Conservation (phyloP, 2,329 filamentous ascomycete species). For the Ascochyta fabae region DNA sequence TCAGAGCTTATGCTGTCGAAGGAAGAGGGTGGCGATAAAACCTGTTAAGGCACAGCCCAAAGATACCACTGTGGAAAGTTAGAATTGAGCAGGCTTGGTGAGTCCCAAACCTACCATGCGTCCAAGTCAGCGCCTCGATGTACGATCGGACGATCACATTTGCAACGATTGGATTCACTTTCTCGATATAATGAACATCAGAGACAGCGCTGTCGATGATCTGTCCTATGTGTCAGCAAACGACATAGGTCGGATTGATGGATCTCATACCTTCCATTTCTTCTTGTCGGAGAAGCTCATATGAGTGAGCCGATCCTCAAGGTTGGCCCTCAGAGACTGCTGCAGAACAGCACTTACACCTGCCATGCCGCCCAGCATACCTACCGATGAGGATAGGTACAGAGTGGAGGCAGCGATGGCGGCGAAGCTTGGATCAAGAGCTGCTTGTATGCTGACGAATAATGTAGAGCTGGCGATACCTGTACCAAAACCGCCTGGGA, state of each 20-base stretch:
- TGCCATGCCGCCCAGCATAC: conserved; percentile 33
- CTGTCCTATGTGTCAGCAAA: not conserved
- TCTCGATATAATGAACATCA: conserved; percentile 30
- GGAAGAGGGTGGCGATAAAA: conserved; percentile 25
- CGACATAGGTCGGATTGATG: no score
- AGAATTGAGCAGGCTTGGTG: not conserved
- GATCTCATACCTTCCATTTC: conserved; percentile 12
- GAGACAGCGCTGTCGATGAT: conserved; percentile 29
- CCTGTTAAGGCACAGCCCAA: conserved; percentile 25
- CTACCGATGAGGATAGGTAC: conserved; percentile 27
- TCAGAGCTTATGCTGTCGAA: conserved; percentile 29
- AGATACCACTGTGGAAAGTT: conserved; percentile 23
- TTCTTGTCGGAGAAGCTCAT: conserved; percentile 13
- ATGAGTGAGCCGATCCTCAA: conserved; percentile 20
- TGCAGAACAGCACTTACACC: conserved; percentile 33
- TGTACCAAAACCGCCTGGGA: conserved; percentile 38
- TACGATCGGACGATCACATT: conserved; percentile 26
- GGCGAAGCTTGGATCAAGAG: conserved; percentile 23
- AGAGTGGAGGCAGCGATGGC: conserved; percentile 33
- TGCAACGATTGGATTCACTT: conserved; percentile 20
- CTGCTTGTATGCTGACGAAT: conserved; percentile 36
- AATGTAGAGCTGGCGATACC: conserved; percentile 34
- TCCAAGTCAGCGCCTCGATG: conserved; percentile 32
- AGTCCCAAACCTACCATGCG: conserved; percentile 23
- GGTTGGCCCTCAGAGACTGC: conserved; percentile 21